Evolutionary conservation across 345 rosid genomes (phyloP).

Genomic region (Dimocarpus longan): DNA sequence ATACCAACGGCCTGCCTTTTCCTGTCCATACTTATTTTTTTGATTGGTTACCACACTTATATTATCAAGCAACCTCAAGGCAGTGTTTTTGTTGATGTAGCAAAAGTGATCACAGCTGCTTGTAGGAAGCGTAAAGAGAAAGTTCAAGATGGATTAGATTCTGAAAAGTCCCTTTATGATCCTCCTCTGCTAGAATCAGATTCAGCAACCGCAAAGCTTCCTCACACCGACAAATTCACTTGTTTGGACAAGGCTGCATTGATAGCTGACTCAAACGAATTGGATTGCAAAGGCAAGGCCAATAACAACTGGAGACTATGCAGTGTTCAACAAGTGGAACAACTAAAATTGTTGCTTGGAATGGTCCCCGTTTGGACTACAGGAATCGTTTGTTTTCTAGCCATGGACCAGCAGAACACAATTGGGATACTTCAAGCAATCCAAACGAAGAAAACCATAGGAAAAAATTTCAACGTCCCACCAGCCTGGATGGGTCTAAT

Average conservation of each 20-base stretch:
- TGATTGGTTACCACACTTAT: slow-evolving; percentile 51
- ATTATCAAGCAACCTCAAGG: slow-evolving; percentile 51
- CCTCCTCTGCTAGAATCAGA: slow-evolving; percentile 35
- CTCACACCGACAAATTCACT: slow-evolving; percentile 40
- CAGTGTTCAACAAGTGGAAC: slow-evolving; percentile 47
- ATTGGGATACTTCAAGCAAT: slow-evolving; percentile 60
- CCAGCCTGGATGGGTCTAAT: slow-evolving; percentile 71
- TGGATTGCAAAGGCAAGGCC: slow-evolving; percentile 46
- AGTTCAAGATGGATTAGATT: not conserved
- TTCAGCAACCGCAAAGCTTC: slow-evolving; percentile 24
- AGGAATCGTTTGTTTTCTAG: slow-evolving; percentile 45
- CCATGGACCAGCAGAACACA: slow-evolving; percentile 61
- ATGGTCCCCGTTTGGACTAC: slow-evolving; percentile 48
- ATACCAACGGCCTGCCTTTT: slow-evolving; percentile 54
- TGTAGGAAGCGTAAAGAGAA: slow-evolving; percentile 30
- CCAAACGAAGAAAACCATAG: slow-evolving; percentile 39
- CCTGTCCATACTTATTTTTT: slow-evolving; percentile 45
- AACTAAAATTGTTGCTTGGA: slow-evolving; percentile 36
- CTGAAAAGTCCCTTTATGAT: slow-evolving; percentile 32
- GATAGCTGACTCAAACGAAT: slow-evolving; percentile 39
- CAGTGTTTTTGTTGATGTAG: slow-evolving; percentile 50
- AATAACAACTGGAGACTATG: slow-evolving; percentile 46
- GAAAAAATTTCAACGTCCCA: slow-evolving; percentile 45
- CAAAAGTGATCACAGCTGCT: slow-evolving; percentile 53
- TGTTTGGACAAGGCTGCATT: slow-evolving; percentile 58